Evolutionary conservation across 2,329 filamentous ascomycete genomes (phyloP).

Genomic region (Colletotrichum karsti): DNA sequence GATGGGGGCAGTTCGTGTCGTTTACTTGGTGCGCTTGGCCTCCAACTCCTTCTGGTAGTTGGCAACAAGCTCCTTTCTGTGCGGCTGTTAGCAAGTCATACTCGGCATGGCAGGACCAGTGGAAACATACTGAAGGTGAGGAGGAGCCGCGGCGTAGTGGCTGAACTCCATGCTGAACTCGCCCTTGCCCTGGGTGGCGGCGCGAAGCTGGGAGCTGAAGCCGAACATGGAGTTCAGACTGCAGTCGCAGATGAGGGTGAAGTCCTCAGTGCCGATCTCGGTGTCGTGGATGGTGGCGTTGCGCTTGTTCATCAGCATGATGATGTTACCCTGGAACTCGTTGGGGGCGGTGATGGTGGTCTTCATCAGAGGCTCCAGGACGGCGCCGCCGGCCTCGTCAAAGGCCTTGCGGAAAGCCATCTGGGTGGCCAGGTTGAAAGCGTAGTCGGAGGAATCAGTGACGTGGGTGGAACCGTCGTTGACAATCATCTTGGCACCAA

Average conservation of each 20-base stretch:
- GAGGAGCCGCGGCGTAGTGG: slow-evolving; percentile 88
- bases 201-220: slow-evolving; percentile 89
- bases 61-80: slow-evolving; percentile 65
- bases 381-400: slow-evolving; percentile 78
- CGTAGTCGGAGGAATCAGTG: slow-evolving; percentile 96
- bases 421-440: slow-evolving; percentile 94
- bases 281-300: slow-evolving; percentile 95
- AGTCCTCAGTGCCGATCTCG: slow-evolving; percentile 92
- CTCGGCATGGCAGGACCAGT: slow-evolving; percentile 4
- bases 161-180: slow-evolving; percentile 99
- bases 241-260: slow-evolving; percentile 91
- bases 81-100: slow-evolving; percentile 33
- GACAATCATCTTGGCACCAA: slow-evolving; percentile 89
- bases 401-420: slow-evolving; percentile 98
- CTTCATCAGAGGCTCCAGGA: slow-evolving; percentile 98
- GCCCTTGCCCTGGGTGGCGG: slow-evolving; percentile 96
- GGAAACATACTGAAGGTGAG: slow-evolving; percentile 82
- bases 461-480: slow-evolving; percentile 97
- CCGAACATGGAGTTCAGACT: slow-evolving; percentile 98
- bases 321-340: slow-evolving; percentile 97
- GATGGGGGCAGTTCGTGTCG: slow-evolving; percentile 2
- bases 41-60: slow-evolving; percentile 68
- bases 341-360: slow-evolving; percentile 94
- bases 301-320: slow-evolving; percentile 95
- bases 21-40: slow-evolving; percentile 62